These are phyloP conservation scores for Acanthamoeba culbertsoni DNA, from an alignment of 208 protist genomes.

Conservation along the genomic window DNA sequence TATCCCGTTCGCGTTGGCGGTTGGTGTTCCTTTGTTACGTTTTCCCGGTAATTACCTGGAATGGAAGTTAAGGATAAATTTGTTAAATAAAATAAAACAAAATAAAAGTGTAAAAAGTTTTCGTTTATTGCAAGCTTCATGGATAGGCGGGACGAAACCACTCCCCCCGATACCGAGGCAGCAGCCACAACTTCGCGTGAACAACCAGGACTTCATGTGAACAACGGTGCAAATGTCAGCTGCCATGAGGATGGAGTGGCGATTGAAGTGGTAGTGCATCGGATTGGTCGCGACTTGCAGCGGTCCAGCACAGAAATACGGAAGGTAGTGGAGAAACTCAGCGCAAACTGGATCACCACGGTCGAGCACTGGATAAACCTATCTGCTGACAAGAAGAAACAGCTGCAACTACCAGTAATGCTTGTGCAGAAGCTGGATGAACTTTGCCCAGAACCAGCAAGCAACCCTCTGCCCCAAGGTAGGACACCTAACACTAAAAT, in stretches of 20 bases:
- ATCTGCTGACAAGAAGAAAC: not conserved
- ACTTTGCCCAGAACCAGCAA: not conserved
- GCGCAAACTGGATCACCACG: not conserved
- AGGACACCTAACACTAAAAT: not conserved
- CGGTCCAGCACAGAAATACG: not conserved
- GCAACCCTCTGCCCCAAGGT: not conserved
- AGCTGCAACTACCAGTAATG: not conserved
- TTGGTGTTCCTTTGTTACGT: too few relatives aligned
- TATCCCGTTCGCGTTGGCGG: not conserved
- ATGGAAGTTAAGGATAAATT: not conserved
- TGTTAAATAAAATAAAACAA: too few relatives aligned
- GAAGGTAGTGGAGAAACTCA: not conserved
- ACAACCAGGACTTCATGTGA: too few relatives aligned
- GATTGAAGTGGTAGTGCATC: too few relatives aligned
- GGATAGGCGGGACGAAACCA: too few relatives aligned
- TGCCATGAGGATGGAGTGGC: too few relatives aligned
- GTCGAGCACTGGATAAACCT: not conserved
- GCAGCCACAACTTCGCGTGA: too few relatives aligned
- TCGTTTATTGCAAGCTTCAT: too few relatives aligned
- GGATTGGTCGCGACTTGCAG: not conserved
- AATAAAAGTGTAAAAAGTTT: too few relatives aligned
- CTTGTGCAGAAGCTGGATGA: not conserved
- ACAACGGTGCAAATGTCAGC: too few relatives aligned
- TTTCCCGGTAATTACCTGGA: too few relatives aligned
- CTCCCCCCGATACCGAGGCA: too few relatives aligned